Conservation (phyloP, 352 stramenopile genomes). For the Globisporangium emineosum region DNA sequence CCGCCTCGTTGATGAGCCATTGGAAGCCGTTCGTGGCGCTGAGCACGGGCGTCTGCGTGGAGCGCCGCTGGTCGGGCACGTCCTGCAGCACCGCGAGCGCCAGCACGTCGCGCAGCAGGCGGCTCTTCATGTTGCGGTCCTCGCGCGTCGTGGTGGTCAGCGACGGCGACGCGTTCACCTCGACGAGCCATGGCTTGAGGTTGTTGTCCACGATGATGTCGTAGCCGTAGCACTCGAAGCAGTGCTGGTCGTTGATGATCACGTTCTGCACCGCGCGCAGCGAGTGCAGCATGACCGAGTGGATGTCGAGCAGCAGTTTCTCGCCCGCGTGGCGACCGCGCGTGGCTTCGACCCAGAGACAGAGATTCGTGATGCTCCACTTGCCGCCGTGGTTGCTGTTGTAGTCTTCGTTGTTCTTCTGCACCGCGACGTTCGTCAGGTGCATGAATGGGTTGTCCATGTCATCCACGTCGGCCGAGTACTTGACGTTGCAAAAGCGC, state of each 20-base stretch:
- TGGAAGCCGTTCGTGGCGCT: constrained; percentile 63
- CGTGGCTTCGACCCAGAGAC: constrained; percentile 81
- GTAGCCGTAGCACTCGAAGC: constrained; percentile 95
- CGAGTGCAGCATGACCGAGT: constrained; percentile 84
- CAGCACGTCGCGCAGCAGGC: constrained; percentile 65
- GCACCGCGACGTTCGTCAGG: constrained; percentile 88
- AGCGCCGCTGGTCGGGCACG: constrained; percentile 39
- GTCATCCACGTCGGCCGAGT: constrained; percentile 74
- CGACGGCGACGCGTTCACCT: constrained; percentile 83
- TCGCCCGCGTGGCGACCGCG: constrained; percentile 47
- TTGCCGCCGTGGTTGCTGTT: constrained; percentile 89
- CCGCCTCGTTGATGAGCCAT: constrained; percentile 71
- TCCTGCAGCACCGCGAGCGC: constrained; percentile 58
- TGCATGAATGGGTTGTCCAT: constrained; percentile 92
- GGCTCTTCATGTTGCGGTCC: constrained; percentile 79
- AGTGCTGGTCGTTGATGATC: constrained; percentile 93
- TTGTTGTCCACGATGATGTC: constrained; percentile 92
- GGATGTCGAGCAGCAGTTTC: constrained; percentile 63
- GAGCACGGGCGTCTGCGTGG: constrained; percentile 33
- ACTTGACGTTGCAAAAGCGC: constrained; percentile 91
- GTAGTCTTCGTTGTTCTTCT: constrained; percentile 91
- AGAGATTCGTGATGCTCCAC: constrained; percentile 86
- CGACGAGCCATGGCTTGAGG: constrained; percentile 92
- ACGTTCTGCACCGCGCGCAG: constrained; percentile 87
- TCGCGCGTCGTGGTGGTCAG: constrained; percentile 66